These are phyloP conservation scores for Naganishia friedmannii DNA, from an alignment of 768 basidiomycete genomes.

Conservation along the genomic window DNA sequence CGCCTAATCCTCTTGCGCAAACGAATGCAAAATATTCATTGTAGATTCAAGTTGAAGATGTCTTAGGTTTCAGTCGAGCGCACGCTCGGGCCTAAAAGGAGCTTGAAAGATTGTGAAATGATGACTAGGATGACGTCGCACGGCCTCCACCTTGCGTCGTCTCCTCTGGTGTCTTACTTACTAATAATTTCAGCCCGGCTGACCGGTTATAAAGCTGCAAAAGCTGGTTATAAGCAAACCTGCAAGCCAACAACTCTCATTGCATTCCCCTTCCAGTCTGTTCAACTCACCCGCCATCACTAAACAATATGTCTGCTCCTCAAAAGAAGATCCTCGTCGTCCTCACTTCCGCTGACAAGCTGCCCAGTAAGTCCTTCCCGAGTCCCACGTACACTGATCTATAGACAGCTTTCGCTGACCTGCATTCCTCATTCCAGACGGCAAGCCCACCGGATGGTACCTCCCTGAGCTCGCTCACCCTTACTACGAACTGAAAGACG, in stretches of 20 bases:
- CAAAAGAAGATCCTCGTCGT: constrained; percentile 31
- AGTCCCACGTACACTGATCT: background rate
- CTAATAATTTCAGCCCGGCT: constrained; percentile 1
- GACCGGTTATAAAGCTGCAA: background rate
- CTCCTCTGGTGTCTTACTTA: background rate
- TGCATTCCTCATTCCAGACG: background rate
- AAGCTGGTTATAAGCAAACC: too few species aligned
- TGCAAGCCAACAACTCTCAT: too few species aligned
- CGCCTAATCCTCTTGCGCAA: too few species aligned
- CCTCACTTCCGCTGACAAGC: constrained; percentile 25
- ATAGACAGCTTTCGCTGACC: too few species aligned
- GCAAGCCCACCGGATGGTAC: constrained; percentile 60
- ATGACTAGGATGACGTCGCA: background rate
- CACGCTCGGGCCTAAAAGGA: background rate
- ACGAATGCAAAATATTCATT: too few species aligned
- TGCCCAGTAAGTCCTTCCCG: constrained; percentile 20
- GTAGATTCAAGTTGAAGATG: background rate
- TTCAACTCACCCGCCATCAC: background rate
- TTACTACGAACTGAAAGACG: constrained; percentile 60
- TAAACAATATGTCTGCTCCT: constrained; percentile 24
- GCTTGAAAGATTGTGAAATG: background rate
- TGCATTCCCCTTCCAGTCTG: too few species aligned
- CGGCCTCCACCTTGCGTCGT: background rate
- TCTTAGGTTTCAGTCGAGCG: background rate
- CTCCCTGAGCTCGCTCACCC: constrained; percentile 74